Percentiles rank a stretch among this genome's conserved stretches.
phyloP scores from a whole-genome alignment of 2,329 filamentous ascomycete species.

The Monilinia laxa region DNA sequence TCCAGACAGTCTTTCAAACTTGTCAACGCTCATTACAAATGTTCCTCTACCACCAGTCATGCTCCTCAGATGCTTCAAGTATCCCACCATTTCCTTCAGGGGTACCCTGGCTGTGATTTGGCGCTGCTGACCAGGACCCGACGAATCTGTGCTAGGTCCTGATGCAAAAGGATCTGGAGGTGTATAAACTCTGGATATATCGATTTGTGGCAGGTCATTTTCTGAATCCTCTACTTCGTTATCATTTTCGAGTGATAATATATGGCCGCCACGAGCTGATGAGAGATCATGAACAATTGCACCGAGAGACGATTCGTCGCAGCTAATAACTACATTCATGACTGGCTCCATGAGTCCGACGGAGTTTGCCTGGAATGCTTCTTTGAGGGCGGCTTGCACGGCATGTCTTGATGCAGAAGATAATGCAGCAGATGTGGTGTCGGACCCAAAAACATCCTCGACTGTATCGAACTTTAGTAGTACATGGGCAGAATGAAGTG shows the following conservation, averaged over 20 bases:
- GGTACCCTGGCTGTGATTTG: conserved; percentile 84
- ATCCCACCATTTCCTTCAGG: conserved; percentile 94
- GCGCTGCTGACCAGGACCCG: conserved; percentile 50
- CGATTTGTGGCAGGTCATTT: conserved; percentile 49
- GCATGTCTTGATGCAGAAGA: conserved; percentile 68
- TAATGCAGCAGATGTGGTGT: conserved; percentile 64
- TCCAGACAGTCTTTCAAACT: conserved; percentile 65
- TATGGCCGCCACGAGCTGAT: conserved; percentile 68
- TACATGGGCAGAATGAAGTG: conserved; percentile 74
- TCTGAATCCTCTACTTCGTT: conserved; percentile 28
- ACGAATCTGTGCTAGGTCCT: conserved; percentile 48
- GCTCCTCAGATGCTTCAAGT: conserved; percentile 83
- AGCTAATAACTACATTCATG: conserved; percentile 84
- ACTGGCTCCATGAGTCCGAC: conserved; percentile 85
- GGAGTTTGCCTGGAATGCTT: conserved; percentile 53
- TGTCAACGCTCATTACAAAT: conserved; percentile 72
- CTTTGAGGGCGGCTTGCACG: conserved; percentile 66
- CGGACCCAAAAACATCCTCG: conserved; percentile 63
- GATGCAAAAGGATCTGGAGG: conserved; percentile 79
- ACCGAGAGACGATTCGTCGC: conserved; percentile 78
- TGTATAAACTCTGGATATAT: conserved; percentile 75
- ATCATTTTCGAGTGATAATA: conserved; percentile 63
- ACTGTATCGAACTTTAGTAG: conserved; percentile 65
- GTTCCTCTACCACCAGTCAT: conserved; percentile 82
- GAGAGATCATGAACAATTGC: conserved; percentile 80